Conservation (phyloP, 345 rosid genomes). For the Eucalyptus microcorys region DNA sequence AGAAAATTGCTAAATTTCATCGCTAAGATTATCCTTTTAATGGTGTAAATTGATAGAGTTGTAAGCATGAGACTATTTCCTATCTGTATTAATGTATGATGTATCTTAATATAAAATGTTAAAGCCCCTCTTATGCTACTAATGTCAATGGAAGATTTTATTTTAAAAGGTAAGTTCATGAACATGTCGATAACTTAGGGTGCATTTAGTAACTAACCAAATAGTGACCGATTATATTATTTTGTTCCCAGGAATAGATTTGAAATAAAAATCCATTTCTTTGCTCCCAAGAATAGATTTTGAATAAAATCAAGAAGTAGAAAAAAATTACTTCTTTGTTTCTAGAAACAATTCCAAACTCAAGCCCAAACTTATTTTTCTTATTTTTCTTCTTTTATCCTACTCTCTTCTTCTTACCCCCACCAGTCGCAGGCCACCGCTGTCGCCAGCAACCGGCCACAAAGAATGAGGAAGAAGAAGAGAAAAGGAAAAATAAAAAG, state of each 20-base stretch:
- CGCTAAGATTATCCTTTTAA: background rate
- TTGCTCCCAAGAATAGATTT: rapidly evolving
- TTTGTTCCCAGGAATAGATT: no score
- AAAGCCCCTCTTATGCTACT: background rate
- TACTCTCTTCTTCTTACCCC: no score
- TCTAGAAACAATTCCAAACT: rapidly evolving
- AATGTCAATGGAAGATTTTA: background rate
- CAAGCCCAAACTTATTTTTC: no score
- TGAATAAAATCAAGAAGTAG: rapidly evolving
- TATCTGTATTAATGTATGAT: no score
- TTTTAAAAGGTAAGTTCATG: no score
- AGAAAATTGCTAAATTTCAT: background rate
- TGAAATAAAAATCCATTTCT: no score
- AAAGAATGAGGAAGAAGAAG: no score
- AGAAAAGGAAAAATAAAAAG: no score
- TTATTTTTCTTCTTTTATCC: no score
- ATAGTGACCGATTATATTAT: rapidly evolving
- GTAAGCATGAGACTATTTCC: background rate
- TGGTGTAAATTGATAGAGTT: background rate
- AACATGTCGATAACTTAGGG: background rate
- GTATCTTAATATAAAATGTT: background rate
- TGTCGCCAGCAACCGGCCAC: rapidly evolving
- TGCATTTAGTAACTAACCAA: no score
- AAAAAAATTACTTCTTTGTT: no score
- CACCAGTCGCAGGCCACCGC: rapidly evolving